Base-by-base conservation (phyloP, 2,329 filamentous ascomycete species). In the Stachybotrys chlorohalonatus region DNA sequence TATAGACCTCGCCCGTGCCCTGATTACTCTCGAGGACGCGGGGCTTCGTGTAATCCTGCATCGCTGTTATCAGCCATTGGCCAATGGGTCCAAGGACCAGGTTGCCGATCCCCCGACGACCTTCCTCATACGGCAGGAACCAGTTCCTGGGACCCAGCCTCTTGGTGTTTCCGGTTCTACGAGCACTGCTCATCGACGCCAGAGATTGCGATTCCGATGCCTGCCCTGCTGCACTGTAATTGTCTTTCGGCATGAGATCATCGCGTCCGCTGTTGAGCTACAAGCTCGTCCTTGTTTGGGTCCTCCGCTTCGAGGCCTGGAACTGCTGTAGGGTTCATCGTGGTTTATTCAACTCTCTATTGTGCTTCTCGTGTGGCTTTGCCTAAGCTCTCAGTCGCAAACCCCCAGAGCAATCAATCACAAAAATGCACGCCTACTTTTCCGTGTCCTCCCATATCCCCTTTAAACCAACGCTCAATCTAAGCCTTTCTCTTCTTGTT, bases 401-500 rank as follows among this genome's bases (percentile, higher is more conserved):
- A 24, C 24, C 2, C 2, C 24, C 2, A 24, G 24, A 24, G 24
- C 24, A 24, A 24, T 24, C 24, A 24, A 24, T 24, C 24, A 24
- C 24, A 24, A 24, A 24, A 24, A 24, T n/a, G n/a, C n/a, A 54
- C 59, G 42, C 42, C 53, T 54, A 54, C 31, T 45, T 46, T 48
- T 48, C 45, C 49, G 11, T 51, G 31, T 24, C 24, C 24, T 24
- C 2, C 24, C 24, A 24, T 24, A 24, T 24, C 24, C 24, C 24
- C 24, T 24, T 24, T 4, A 24, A 24, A 24, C 24, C 24, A 24
- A 24, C 24, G 24, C 24, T 47, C 16, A 45, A 31, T 55, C 57
- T 67, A 75, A 54, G 69, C 67, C 68, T 75, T 76, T 57, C 67
- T 64, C 69, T 75, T 76, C 68, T 76, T 75, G 57, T 62, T 63